Evolutionary conservation across 2,329 filamentous ascomycete species (phyloP), one percentile per base, ranked within the genome.

Genomic region (Acarospora socialis): DNA sequence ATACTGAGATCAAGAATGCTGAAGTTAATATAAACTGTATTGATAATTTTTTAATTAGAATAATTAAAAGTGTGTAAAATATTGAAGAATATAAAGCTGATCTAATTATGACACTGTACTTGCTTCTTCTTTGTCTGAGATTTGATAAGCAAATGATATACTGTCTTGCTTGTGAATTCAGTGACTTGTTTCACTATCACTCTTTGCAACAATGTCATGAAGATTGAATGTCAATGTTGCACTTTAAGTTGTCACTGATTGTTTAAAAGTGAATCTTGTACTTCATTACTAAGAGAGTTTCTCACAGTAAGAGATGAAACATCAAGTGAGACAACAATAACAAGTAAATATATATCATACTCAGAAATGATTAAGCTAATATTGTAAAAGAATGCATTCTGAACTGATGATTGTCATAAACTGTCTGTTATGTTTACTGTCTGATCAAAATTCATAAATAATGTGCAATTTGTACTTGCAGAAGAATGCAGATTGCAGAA

Each of bases 161-260:
- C n/a, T n/a, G n/a, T n/a, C n/a, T n/a, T n/a, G n/a, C 39, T 28
- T 4, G 15, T 28, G 21, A 42, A 42, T 16, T 42, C 38, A 8
- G 45, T 36, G 4, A 46, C 45, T 17, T 39, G 44, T 28, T 48
- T 44, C 2, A 49, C 30, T 4, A 43, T 19, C n/a, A 22, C 23
- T 6, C 34, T 35, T 37, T 57, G 53, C 3, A 55, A 21, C 2
- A 36, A 37, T 7, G 53, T 50, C 2, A 57, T 35, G 9, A 39
- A 40, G 5, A 40, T 39, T n/a, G 39, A 44, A 26, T 50, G 42
- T 48, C 47, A 55, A 21, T 43, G 37, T 13, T 45, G 35, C 5
- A 55, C 39, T 32, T 57, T 54, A 7, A 46, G 31, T 23, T 52
- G 43, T 52, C 55, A 57, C 36, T 57, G 54, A 18, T 50, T 50